Percentiles rank a stretch among this genome's conserved stretches.
phyloP scores from a whole-genome alignment of 148 eudicot species.

The Rhododendron mucronatum region DNA sequence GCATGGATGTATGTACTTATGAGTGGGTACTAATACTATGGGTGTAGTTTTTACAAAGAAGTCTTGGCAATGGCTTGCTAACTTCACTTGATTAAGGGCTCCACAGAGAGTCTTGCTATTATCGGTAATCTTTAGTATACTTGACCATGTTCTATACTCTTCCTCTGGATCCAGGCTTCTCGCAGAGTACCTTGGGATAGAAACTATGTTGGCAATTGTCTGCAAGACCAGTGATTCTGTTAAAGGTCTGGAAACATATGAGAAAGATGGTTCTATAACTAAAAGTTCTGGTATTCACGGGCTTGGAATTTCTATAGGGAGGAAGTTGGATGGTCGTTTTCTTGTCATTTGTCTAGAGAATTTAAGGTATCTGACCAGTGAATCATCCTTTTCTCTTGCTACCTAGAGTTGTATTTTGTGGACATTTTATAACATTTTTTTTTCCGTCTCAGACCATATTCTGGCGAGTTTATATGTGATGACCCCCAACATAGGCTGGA shows the following conservation, averaged over 20 bases:
- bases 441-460: slow-evolving; percentile 40
- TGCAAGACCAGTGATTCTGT: slow-evolving; percentile 57
- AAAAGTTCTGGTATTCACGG: slow-evolving; percentile 63
- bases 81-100: background rate
- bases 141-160: background rate
- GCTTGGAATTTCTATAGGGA: slow-evolving; percentile 58
- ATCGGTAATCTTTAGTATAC: background rate
- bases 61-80: background rate
- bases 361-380: slow-evolving; percentile 37
- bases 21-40: background rate
- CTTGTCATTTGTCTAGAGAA: slow-evolving; percentile 66
- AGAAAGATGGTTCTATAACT: slow-evolving; percentile 44
- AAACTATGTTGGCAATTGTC: slow-evolving; percentile 69
- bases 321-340: slow-evolving; percentile 47
- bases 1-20: background rate
- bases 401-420: background rate
- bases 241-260: slow-evolving; percentile 62
- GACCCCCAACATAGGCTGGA: slow-evolving; percentile 81
- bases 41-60: background rate
- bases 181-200: slow-evolving; percentile 61
- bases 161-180: slow-evolving; percentile 48
- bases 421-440: background rate
- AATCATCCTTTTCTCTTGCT: slow-evolving; percentile 7
- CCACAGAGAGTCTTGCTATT: background rate
- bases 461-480: slow-evolving; percentile 52